Percentiles rank a stretch among this genome's conserved stretches.
These are phyloP conservation scores for Dactylella cylindrospora DNA, from an alignment of 2,329 filamentous ascomycete genomes.

Conservation along the genomic window DNA sequence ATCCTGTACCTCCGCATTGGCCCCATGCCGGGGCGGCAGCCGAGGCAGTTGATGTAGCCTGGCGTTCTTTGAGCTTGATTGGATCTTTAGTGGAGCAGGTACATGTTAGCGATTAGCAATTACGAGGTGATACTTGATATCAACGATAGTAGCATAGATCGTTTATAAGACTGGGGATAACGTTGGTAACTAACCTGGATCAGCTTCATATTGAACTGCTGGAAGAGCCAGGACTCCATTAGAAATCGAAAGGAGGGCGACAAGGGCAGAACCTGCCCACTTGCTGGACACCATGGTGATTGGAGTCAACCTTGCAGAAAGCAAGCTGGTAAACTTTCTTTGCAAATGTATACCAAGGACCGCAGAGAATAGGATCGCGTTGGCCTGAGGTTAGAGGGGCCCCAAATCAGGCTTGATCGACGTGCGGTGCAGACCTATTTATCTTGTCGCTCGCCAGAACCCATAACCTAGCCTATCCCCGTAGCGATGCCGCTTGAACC, in stretches of 20 bases:
- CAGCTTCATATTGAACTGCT: slow-evolving; percentile 13
- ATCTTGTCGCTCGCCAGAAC: slow-evolving; percentile 19
- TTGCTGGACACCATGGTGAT: slow-evolving; percentile 29
- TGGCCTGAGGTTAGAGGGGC: slow-evolving; percentile 25
- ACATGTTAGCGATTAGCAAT: not conserved
- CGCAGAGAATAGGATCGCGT: slow-evolving; percentile 1
- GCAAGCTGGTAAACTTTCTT: not conserved
- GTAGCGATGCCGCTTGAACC: slow-evolving; percentile 1
- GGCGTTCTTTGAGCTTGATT: not conserved
- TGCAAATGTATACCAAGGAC: not conserved
- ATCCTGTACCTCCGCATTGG: slow-evolving; percentile 14
- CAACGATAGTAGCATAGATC: no score
- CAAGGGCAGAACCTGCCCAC: slow-evolving; percentile 23
- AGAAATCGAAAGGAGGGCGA: slow-evolving; percentile 10
- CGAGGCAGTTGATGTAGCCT: not conserved
- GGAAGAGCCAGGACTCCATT: slow-evolving; percentile 23
- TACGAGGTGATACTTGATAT: not conserved
- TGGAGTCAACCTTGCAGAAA: slow-evolving; percentile 7
- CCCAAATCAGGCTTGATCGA: slow-evolving; percentile 6
- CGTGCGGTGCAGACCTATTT: slow-evolving; percentile 24
- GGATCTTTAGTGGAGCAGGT: not conserved
- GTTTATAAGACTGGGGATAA: no score
- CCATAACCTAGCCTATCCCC: not conserved
- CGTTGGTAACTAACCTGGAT: slow-evolving; percentile 18
- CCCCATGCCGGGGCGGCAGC: not conserved